phyloP scores from a whole-genome alignment of 805 yeast species.

The Zygoascus tannicola region DNA sequence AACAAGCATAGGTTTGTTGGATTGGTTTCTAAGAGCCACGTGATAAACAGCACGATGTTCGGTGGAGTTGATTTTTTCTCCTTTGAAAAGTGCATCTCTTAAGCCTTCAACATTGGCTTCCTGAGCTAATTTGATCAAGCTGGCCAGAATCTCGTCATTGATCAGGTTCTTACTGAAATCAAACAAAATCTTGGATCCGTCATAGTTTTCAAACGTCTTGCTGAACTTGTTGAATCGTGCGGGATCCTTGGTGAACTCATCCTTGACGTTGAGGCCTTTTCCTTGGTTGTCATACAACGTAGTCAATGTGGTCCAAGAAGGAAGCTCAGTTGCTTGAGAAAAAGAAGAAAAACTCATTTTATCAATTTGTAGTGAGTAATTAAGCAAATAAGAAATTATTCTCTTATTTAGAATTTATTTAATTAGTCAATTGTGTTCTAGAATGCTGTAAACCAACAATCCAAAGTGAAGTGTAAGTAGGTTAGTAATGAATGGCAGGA shows the following conservation, averaged over 20 bases:
- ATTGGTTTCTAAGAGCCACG: constrained; percentile 91
- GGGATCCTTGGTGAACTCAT: constrained; percentile 68
- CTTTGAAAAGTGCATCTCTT: constrained; percentile 86
- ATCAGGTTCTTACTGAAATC: constrained; percentile 94
- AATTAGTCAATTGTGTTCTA: neutral
- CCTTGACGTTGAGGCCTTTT: constrained; percentile 60
- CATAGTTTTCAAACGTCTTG: constrained; percentile 71
- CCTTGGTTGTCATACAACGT: constrained; percentile 59
- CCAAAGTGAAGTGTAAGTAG: no score
- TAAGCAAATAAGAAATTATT: neutral
- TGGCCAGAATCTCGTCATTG: constrained; percentile 66
- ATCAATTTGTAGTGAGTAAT: no score
- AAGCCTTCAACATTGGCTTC: constrained; percentile 82
- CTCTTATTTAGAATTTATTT: neutral
- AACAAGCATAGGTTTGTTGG: constrained; percentile 73
- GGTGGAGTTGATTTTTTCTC: constrained; percentile 90
- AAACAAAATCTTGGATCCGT: constrained; percentile 80
- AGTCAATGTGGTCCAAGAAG: constrained; percentile 79
- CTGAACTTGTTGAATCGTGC: constrained; percentile 68
- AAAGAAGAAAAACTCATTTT: constrained; percentile 36
- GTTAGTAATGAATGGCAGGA: no score
- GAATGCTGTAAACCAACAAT: no score
- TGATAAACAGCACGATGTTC: constrained; percentile 93
- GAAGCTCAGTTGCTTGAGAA: constrained; percentile 58
- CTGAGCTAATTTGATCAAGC: constrained; percentile 70